A percentile compares a stretch with the other conserved stretches of the same genome.
phyloP scores from a whole-genome alignment of 202 grass and related monocot genomes.

The Eragrostis tef region DNA sequence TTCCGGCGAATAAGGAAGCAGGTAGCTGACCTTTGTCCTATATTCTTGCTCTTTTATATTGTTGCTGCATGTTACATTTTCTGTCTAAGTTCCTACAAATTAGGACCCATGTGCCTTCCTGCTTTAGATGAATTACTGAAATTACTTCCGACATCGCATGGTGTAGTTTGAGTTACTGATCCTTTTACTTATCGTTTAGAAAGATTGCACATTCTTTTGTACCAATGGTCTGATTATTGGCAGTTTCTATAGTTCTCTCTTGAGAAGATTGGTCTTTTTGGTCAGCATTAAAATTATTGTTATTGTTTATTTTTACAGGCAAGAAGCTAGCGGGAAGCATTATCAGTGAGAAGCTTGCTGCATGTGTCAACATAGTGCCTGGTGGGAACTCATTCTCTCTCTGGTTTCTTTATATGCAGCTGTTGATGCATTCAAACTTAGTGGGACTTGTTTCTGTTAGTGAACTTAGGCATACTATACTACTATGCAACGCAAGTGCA shows the following conservation, averaged over 20 bases:
- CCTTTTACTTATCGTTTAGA: neutral
- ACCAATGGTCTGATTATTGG: neutral
- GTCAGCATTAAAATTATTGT: neutral
- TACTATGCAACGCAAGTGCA: neutral
- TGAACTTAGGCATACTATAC: neutral
- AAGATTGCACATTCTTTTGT: neutral
- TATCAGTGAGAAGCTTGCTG: constrained; percentile 85
- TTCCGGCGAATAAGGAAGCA: constrained; percentile 90
- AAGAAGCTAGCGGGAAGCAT: constrained; percentile 82
- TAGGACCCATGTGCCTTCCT: neutral
- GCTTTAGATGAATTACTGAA: neutral
- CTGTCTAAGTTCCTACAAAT: neutral
- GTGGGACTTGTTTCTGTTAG: neutral
- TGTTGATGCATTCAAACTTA: constrained; percentile 25
- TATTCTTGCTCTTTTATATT: neutral
- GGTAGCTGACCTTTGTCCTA: constrained; percentile 39
- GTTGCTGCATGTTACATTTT: constrained; percentile 39
- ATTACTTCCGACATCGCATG: neutral
- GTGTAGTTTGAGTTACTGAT: neutral
- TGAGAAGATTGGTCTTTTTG: constrained; percentile 24
- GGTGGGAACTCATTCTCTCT: constrained; percentile 50
- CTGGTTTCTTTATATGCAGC: neutral
- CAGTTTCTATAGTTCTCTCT: neutral
- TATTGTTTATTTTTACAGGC: constrained; percentile 48
- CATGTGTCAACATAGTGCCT: constrained; percentile 88